Conservation (phyloP, 306 rosid genomes). For the Castanea mollissima region DNA sequence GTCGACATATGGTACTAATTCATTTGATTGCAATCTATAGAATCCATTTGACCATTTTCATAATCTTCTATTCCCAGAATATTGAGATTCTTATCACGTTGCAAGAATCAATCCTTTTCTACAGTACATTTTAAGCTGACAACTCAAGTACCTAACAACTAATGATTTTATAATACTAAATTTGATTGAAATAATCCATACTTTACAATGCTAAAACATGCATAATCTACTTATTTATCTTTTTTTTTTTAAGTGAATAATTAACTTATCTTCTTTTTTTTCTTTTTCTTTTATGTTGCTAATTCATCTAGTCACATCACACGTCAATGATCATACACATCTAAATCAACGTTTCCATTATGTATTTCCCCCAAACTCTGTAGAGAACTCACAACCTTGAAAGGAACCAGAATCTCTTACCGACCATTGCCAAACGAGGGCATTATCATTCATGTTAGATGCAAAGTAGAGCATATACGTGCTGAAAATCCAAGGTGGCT, state of each 20-base stretch:
- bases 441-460: conserved; percentile 4
- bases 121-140: not conserved
- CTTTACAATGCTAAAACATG: not conserved
- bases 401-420: conserved; percentile 38
- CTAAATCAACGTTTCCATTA: conserved; percentile 25
- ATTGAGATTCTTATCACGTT: conserved; percentile 33
- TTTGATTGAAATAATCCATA: not conserved
- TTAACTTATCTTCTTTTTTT: not conserved
- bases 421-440: conserved; percentile 19
- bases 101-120: not conserved
- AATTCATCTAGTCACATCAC: conserved; percentile 18
- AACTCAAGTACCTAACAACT: not conserved
- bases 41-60: conserved; percentile 16
- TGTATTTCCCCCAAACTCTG: not conserved
- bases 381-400: conserved; percentile 26
- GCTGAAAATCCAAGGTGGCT: not conserved
- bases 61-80: conserved; percentile 22
- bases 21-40: conserved; percentile 7
- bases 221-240: conserved; percentile 9
- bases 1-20: conserved; percentile 9
- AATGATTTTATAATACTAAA: not conserved
- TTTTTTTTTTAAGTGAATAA: not conserved
- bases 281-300: not conserved
- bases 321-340: conserved; percentile 6
- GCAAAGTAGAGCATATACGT: conserved; percentile 31